A percentile compares a stretch with the other conserved stretches of the same genome.
Conservation (phyloP, 305 asterid species). For the Striga hermonthica region DNA sequence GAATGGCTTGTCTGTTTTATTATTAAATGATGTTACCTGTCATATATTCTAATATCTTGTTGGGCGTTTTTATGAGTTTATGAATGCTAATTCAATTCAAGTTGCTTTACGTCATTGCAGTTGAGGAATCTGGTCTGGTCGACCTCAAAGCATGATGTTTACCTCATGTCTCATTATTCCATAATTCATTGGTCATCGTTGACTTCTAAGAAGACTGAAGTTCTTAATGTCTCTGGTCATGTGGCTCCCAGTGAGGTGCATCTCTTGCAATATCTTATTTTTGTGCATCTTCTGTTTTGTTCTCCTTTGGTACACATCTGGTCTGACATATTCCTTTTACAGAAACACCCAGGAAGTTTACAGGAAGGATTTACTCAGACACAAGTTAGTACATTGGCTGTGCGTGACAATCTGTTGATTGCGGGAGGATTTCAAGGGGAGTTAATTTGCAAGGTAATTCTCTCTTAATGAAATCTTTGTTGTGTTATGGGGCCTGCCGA, state of each 20-base stretch:
- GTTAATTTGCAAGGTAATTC: conserved; percentile 49
- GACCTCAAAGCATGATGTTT: conserved; percentile 57
- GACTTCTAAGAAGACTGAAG: conserved; percentile 51
- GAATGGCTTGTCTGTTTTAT: conserved; percentile 5
- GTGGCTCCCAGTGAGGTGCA: conserved; percentile 54
- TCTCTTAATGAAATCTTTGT: conserved; percentile 4
- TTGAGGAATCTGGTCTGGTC: conserved; percentile 62
- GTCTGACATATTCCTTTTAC: conserved; percentile 11
- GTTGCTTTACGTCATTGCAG: conserved; percentile 35
- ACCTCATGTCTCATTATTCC: conserved; percentile 55
- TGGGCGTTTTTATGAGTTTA: conserved; percentile 2
- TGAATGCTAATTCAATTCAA: conserved; percentile 2
- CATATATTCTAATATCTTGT: conserved; percentile 5
- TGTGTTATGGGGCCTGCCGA: conserved; percentile 5
- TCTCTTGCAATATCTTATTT: conserved; percentile 11
- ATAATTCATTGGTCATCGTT: conserved; percentile 58
- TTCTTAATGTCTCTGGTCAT: conserved; percentile 55
- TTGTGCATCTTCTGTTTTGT: conserved; percentile 7
- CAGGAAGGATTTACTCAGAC: conserved; percentile 52
- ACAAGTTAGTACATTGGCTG: conserved; percentile 52
- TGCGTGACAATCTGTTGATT: conserved; percentile 45
- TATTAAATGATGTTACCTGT: not conserved
- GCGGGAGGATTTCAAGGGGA: conserved; percentile 61
- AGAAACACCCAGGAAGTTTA: conserved; percentile 55
- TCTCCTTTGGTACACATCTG: not conserved